These are phyloP conservation scores for Chytriomyces confervae DNA, from an alignment of 192 early-diverging fungal species.

Conservation along the genomic window DNA sequence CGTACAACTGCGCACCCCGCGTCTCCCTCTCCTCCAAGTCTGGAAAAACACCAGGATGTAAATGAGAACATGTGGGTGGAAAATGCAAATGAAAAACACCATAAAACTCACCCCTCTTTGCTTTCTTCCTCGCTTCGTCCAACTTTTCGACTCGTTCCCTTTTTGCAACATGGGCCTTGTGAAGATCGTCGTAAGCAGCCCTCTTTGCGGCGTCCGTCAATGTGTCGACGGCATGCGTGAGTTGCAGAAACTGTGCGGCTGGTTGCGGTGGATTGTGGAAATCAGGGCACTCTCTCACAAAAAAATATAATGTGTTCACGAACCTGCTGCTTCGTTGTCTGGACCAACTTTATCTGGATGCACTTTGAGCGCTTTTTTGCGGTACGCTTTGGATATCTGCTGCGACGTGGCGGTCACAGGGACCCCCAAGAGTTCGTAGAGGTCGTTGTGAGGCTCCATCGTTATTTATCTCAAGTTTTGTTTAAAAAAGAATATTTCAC, in stretches of 20 bases:
- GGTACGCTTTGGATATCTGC: conserved; percentile 93
- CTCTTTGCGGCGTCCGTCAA: conserved; percentile 84
- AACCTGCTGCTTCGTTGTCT: conserved; percentile 22
- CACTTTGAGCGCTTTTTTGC: conserved; percentile 76
- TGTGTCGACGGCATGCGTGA: conserved; percentile 87
- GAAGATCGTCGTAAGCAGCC: conserved; percentile 71
- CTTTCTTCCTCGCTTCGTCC: conserved; percentile 28
- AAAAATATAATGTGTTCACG: not conserved
- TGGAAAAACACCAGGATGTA: not conserved
- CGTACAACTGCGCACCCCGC: conserved; percentile 11
- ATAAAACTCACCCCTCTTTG: conserved; percentile 9
- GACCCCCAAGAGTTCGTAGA: conserved; percentile 89
- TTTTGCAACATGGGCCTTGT: conserved; percentile 41
- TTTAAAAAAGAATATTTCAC: too few relatives aligned
- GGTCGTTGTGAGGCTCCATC: conserved; percentile 33
- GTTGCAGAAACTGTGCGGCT: conserved; percentile 86
- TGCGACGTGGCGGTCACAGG: conserved; percentile 71
- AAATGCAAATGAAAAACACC: not conserved
- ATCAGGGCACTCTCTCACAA: too few relatives aligned
- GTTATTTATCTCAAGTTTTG: too few relatives aligned
- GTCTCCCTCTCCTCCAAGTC: conserved; percentile 35
- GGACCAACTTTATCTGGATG: conserved; percentile 84
- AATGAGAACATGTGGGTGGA: not conserved
- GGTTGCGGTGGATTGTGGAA: conserved; percentile 32
- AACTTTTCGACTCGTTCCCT: conserved; percentile 34